Evolutionary conservation across 805 yeast genomes (phyloP).

Genomic region (Saturnispora sanitii): DNA sequence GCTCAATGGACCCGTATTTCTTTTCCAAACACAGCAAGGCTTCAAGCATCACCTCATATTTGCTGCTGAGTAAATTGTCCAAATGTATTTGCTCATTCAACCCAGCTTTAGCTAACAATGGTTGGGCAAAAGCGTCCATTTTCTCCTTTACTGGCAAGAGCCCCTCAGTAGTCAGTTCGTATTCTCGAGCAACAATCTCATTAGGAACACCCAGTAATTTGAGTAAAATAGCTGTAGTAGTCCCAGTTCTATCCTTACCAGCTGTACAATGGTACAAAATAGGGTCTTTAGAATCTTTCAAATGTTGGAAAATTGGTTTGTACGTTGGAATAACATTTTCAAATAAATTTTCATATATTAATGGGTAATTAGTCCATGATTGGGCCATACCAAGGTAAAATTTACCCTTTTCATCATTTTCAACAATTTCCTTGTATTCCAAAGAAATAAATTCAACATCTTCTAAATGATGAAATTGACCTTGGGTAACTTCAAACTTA

Average conservation of each 20-base stretch:
- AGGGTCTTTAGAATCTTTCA: constrained; percentile 46
- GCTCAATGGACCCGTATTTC: constrained; percentile 45
- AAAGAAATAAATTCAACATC: not conserved
- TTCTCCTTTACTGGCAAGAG: constrained; percentile 38
- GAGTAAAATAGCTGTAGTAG: constrained; percentile 57
- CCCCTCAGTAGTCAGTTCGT: constrained; percentile 65
- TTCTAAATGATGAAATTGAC: constrained; percentile 25
- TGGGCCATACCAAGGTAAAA: constrained; percentile 33
- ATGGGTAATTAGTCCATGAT: constrained; percentile 52
- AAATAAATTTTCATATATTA: constrained; percentile 53
- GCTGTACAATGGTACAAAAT: constrained; percentile 72
- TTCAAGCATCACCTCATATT: constrained; percentile 60
- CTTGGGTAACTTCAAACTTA: constrained; percentile 38
- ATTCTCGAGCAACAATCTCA: constrained; percentile 60
- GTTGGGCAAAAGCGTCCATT: constrained; percentile 18
- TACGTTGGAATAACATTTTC: constrained; percentile 39
- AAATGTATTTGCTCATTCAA: constrained; percentile 42
- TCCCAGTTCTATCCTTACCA: constrained; percentile 82
- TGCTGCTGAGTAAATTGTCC: constrained; percentile 49
- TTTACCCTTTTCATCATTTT: not conserved
- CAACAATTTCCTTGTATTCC: not conserved
- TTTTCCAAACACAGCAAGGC: constrained; percentile 44
- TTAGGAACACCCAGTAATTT: constrained; percentile 56
- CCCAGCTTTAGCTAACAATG: constrained; percentile 22
- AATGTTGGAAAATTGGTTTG: constrained; percentile 39